phyloP scores from a whole-genome alignment of 495 filamentous ascomycete species.

The Penicillium lividum region DNA sequence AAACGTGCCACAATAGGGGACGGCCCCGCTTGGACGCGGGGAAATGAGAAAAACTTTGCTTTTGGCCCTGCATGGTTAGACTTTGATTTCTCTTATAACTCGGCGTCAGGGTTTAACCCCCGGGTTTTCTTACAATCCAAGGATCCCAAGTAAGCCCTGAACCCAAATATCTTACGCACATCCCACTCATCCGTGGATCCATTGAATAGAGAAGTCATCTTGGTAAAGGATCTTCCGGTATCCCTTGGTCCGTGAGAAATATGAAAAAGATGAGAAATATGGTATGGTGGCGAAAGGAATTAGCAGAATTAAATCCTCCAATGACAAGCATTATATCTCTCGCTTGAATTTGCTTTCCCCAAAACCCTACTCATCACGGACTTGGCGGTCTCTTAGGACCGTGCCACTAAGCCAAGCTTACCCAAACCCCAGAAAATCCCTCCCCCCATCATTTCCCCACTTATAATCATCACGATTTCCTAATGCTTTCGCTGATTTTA shows the following conservation, averaged over 20 bases:
- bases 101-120: not conserved
- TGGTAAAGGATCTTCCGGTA: no score
- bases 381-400: conserved; percentile 5
- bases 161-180: not conserved
- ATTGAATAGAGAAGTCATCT: no score
- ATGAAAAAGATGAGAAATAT: not conserved
- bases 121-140: not conserved
- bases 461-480: not conserved
- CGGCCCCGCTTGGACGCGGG: conserved; percentile 8
- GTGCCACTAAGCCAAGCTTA: not conserved
- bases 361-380: conserved; percentile 3
- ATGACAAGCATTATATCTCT: not conserved
- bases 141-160: not conserved
- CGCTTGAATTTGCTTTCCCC: not conserved
- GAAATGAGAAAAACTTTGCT: conserved; percentile 12
- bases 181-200: no score
- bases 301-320: not conserved
- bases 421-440: not conserved
- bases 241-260: no score
- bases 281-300: not conserved
- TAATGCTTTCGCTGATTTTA: not conserved
- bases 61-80: not conserved
- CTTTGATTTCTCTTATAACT: not conserved
- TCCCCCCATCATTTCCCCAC: not conserved
- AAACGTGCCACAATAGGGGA: not conserved